These are phyloP conservation scores for Leptodermis oblonga DNA, from an alignment of 257 asterid genomes.

Conservation along the genomic window DNA sequence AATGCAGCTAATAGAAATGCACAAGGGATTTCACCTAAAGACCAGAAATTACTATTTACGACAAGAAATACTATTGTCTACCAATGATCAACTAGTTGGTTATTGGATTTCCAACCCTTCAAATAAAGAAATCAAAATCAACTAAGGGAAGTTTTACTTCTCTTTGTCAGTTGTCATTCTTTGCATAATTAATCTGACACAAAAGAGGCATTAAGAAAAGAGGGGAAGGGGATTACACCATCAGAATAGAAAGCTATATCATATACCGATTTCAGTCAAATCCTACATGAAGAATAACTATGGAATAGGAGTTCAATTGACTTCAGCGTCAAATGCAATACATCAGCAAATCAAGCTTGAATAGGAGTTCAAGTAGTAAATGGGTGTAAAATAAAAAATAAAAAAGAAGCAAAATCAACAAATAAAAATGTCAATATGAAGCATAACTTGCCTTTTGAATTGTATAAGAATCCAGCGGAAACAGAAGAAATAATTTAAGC, in stretches of 20 bases:
- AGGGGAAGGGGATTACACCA: background rate
- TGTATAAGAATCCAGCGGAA: conserved; percentile 98
- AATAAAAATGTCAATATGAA: background rate
- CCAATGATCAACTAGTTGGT: no score
- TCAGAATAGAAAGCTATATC: background rate
- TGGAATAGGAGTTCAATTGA: background rate
- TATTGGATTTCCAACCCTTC: background rate
- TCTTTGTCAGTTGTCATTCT: background rate
- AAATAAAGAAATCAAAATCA: background rate
- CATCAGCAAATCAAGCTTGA: background rate
- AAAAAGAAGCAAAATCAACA: background rate
- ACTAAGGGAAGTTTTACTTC: no score
- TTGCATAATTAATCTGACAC: background rate
- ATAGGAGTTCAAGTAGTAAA: background rate
- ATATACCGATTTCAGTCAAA: background rate
- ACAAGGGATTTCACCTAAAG: background rate
- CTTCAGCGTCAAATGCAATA: background rate
- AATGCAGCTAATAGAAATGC: background rate
- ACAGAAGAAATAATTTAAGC: conserved; percentile 96
- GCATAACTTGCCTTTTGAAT: conserved; percentile 75
- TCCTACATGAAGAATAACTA: background rate
- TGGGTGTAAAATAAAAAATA: background rate
- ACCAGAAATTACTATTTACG: background rate
- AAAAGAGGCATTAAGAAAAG: background rate
- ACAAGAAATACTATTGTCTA: no score